Evolutionary conservation across 2,329 filamentous ascomycete genomes (phyloP).

Genomic region (Aspergillus sp.): DNA sequence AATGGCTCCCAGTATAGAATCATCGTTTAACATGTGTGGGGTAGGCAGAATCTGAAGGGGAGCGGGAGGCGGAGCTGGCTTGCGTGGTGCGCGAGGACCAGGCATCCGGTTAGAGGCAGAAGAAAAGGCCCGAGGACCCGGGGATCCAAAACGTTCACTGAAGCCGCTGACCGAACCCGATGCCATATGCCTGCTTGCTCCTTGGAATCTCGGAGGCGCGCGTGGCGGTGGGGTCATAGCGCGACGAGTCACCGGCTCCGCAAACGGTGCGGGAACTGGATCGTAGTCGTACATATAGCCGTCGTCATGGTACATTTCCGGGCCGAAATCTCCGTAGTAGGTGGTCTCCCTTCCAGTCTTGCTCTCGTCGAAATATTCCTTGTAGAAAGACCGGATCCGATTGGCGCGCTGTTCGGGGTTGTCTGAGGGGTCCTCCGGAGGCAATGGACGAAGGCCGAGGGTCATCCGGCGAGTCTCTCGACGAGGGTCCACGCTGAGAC

Average conservation of each 20-base stretch:
- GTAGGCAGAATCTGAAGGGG: conserved; percentile 77
- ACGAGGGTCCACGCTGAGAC: conserved; percentile 26
- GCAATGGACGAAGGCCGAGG: conserved; percentile 75
- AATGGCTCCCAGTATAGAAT: conserved; percentile 68
- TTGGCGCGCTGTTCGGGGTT: conserved; percentile 94
- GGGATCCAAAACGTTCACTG: conserved; percentile 23
- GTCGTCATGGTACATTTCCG: conserved; percentile 65
- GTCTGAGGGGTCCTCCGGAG: conserved; percentile 80
- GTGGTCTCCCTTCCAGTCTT: conserved; percentile 53
- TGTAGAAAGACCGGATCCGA: conserved; percentile 97
- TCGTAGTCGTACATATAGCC: conserved; percentile 58
- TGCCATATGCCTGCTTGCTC: conserved; percentile 46
- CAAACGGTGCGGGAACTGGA: conserved; percentile 60
- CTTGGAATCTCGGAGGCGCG: conserved; percentile 59
- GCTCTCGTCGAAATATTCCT: conserved; percentile 95
- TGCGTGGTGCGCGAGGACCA: conserved; percentile 49
- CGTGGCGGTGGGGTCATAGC: conserved; percentile 93
- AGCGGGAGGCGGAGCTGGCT: conserved; percentile 68
- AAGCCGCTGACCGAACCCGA: conserved; percentile 43
- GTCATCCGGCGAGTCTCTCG: conserved; percentile 54
- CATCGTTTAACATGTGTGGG: conserved; percentile 79
- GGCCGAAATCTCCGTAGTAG: conserved; percentile 76
- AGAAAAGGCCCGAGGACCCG: conserved; percentile 62
- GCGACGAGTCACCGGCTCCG: conserved; percentile 79
- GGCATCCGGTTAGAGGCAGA: conserved; percentile 56